Evolutionary conservation across 345 rosid species (phyloP).

Genomic region (Euphorbia peplus): DNA sequence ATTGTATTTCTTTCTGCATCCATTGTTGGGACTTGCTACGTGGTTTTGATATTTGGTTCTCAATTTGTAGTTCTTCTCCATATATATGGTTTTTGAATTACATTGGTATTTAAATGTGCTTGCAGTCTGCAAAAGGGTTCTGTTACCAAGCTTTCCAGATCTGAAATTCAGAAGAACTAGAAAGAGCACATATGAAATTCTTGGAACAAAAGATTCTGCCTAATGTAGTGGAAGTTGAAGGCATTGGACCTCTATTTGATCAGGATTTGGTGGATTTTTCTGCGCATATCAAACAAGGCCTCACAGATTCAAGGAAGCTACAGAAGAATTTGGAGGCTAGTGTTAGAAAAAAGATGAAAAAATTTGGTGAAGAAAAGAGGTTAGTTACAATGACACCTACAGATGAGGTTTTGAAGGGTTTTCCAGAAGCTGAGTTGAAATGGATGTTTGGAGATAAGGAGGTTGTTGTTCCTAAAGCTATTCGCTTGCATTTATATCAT

Average conservation of each 20-base stretch:
- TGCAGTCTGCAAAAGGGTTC: slow-evolving; percentile 48
- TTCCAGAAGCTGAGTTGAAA: slow-evolving; percentile 80
- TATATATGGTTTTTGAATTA: slow-evolving; percentile 12
- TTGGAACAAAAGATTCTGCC: slow-evolving; percentile 76
- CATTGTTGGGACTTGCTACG: neutral
- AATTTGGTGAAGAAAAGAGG: slow-evolving; percentile 67
- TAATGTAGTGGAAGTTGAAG: slow-evolving; percentile 61
- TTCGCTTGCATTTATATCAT: slow-evolving; percentile 64
- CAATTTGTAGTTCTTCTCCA: neutral
- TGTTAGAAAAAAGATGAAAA: slow-evolving; percentile 66
- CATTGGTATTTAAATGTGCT: slow-evolving; percentile 20
- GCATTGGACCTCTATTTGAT: slow-evolving; percentile 53
- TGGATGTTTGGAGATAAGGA: slow-evolving; percentile 94
- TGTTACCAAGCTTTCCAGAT: slow-evolving; percentile 54
- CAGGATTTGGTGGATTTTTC: slow-evolving; percentile 61
- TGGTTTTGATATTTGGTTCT: neutral
- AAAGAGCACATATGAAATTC: slow-evolving; percentile 66
- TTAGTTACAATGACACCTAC: slow-evolving; percentile 63
- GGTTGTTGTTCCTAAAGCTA: slow-evolving; percentile 84
- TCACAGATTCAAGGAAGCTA: slow-evolving; percentile 67
- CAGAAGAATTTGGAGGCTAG: slow-evolving; percentile 62
- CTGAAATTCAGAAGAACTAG: slow-evolving; percentile 69
- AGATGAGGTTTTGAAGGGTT: slow-evolving; percentile 79
- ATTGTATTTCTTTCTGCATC: neutral
- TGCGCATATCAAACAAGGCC: slow-evolving; percentile 53